Evolutionary conservation across 768 basidiomycete genomes (phyloP).

Genomic region (Trametes meyenii): DNA sequence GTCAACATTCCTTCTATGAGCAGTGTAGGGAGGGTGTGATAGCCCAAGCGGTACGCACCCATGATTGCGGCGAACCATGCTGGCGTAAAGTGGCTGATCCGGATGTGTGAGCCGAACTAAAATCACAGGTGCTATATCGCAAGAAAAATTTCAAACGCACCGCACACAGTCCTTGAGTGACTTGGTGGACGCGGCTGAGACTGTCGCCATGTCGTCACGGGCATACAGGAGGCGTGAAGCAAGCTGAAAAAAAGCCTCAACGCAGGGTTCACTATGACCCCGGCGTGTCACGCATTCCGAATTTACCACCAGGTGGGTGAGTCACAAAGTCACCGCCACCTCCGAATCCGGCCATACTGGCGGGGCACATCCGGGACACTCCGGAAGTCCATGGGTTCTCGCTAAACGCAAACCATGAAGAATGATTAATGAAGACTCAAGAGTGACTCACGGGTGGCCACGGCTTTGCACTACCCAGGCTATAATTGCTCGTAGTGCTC

Average conservation of each 20-base stretch:
- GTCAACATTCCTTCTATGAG: not conserved
- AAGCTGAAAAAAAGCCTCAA: not conserved
- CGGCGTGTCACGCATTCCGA: slow-evolving; percentile 3
- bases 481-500: too few relatives aligned
- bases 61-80: slow-evolving; percentile 60
- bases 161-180: slow-evolving; percentile 40
- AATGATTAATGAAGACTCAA: too few relatives aligned
- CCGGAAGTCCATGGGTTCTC: not conserved
- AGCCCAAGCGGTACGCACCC: slow-evolving; percentile 39
- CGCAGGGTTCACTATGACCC: not conserved
- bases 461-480: too few relatives aligned
- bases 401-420: too few relatives aligned
- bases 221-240: not conserved
- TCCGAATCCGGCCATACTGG: not conserved
- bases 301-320: not conserved
- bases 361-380: not conserved
- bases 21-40: not conserved
- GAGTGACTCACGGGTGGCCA: too few relatives aligned
- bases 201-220: not conserved
- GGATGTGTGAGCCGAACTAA: not conserved
- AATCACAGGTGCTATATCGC: not conserved
- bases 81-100: slow-evolving; percentile 51
- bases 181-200: slow-evolving; percentile 29
- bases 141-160: slow-evolving; percentile 23
- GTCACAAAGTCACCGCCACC: slow-evolving; percentile 22